Conservation (phyloP, 176 grass and related monocot genomes). For the Ensete ventricosum region DNA sequence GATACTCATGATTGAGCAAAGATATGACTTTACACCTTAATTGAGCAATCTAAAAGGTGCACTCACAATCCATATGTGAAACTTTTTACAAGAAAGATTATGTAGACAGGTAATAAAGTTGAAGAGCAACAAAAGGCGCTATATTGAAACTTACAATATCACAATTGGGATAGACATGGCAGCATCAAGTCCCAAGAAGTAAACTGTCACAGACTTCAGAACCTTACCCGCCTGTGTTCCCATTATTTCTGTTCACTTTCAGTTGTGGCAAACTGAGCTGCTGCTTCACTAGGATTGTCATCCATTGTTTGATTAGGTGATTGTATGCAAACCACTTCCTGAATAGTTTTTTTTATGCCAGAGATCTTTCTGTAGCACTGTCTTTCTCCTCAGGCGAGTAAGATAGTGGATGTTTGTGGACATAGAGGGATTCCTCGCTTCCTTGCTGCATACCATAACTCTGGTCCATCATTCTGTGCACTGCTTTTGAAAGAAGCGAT, state of each 20-base stretch:
- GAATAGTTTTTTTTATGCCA: conserved; percentile 21
- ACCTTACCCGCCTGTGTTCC: conserved; percentile 5
- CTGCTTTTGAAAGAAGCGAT: conserved; percentile 4
- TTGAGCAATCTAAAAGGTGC: neutral
- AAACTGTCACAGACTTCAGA: conserved; percentile 5
- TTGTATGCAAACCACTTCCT: conserved; percentile 14
- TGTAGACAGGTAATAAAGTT: neutral
- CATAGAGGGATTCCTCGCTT: conserved; percentile 22
- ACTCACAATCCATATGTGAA: too few species aligned
- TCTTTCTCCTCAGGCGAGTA: conserved; percentile 1
- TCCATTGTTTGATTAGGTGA: conserved; percentile 14
- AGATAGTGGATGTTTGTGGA: conserved; percentile 5
- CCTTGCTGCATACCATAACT: conserved; percentile 10
- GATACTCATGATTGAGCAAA: too few species aligned
- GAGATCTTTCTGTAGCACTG: conserved; percentile 6
- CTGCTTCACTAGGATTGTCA: conserved; percentile 7
- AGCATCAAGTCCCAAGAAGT: conserved; percentile 17
- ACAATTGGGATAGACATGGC: conserved; percentile 22
- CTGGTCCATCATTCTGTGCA: conserved; percentile 19
- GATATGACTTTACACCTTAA: too few species aligned
- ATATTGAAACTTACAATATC: conserved; percentile 19
- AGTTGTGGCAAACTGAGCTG: conserved; percentile 4
- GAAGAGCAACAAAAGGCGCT: neutral
- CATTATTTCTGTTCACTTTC: neutral
- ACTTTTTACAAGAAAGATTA: too few species aligned